These are phyloP conservation scores for Cladosporium sp. DNA, from an alignment of 2,329 filamentous ascomycete genomes.

Conservation along the genomic window DNA sequence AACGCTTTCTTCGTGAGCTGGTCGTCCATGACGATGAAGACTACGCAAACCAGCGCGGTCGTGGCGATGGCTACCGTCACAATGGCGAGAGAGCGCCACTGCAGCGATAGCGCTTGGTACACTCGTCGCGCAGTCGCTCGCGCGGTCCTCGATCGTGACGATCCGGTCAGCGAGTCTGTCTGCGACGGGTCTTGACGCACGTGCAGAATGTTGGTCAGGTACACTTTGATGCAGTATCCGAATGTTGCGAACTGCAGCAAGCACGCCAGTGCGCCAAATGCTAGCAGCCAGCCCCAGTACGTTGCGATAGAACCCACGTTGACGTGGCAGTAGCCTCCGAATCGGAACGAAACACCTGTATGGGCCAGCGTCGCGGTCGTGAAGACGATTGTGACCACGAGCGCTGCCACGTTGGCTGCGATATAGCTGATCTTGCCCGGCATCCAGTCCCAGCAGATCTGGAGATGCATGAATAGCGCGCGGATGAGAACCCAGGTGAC, in stretches of 20 bases:
- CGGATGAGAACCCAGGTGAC: conserved; percentile 72
- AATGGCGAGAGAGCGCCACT: conserved; percentile 78
- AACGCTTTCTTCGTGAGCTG: conserved; percentile 18
- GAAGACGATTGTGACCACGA: conserved; percentile 28
- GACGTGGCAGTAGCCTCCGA: conserved; percentile 85
- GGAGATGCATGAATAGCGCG: conserved; percentile 36
- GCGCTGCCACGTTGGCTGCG: conserved; percentile 29
- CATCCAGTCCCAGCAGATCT: conserved; percentile 35
- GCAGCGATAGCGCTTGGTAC: conserved; percentile 71
- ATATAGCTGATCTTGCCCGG: conserved; percentile 30
- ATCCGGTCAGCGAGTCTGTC: conserved; percentile 18
- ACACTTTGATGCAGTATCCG: conserved; percentile 34
- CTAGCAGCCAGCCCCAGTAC: conserved; percentile 38
- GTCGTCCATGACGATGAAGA: conserved; percentile 24
- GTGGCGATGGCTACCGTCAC: conserved; percentile 67
- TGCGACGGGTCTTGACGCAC: conserved; percentile 19
- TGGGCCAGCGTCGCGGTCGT: conserved; percentile 41
- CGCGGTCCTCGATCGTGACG: conserved; percentile 18
- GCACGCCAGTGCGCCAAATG: conserved; percentile 30
- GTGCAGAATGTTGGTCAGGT: conserved; percentile 21
- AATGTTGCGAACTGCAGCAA: conserved; percentile 33
- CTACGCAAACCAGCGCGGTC: conserved; percentile 21
- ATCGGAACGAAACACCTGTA: conserved; percentile 46
- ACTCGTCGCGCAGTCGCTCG: conserved; percentile 72
- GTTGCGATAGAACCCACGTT: conserved; percentile 50